Conservation (phyloP, 1,284 basidiomycete species). For the Ustilago loliicola region DNA sequence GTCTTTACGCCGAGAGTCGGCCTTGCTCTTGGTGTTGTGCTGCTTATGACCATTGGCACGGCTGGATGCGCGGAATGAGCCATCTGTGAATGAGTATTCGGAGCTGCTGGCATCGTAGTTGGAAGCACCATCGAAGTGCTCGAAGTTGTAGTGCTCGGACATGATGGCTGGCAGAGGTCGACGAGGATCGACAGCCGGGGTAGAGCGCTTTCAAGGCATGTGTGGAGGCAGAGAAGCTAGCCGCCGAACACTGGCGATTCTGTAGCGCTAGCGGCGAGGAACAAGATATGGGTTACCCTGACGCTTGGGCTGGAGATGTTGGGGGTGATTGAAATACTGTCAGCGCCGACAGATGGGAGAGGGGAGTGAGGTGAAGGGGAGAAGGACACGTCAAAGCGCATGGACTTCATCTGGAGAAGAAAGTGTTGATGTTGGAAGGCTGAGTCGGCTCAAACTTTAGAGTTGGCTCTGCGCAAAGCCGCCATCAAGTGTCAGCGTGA, state of each 20-base stretch:
- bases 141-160: constrained; percentile 57
- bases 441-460: constrained; percentile 13
- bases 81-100: constrained; percentile 51
- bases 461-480: constrained; percentile 6
- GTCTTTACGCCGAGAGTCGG: constrained; percentile 20
- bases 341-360: constrained; percentile 4
- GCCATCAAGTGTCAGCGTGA: constrained; percentile 6
- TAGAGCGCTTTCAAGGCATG: constrained; percentile 24
- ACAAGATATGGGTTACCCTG: not conserved
- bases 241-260: not conserved
- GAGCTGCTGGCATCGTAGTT: constrained; percentile 44
- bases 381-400: constrained; percentile 5
- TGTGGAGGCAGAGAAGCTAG: constrained; percentile 13
- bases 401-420: constrained; percentile 1
- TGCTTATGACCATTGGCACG: constrained; percentile 23
- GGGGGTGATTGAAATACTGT: not conserved
- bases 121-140: constrained; percentile 63
- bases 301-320: not conserved
- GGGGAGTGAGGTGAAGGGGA: constrained; percentile 2
- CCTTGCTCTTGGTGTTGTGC: constrained; percentile 20
- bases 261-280: not conserved
- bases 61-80: constrained; percentile 8
- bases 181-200: constrained; percentile 18
- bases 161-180: constrained; percentile 34
- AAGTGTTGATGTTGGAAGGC: constrained; percentile 15